Evolutionary conservation across 208 protist species (phyloP), one percentile per base, ranked within the genome.

Genomic region (Willaertia magna): DNA sequence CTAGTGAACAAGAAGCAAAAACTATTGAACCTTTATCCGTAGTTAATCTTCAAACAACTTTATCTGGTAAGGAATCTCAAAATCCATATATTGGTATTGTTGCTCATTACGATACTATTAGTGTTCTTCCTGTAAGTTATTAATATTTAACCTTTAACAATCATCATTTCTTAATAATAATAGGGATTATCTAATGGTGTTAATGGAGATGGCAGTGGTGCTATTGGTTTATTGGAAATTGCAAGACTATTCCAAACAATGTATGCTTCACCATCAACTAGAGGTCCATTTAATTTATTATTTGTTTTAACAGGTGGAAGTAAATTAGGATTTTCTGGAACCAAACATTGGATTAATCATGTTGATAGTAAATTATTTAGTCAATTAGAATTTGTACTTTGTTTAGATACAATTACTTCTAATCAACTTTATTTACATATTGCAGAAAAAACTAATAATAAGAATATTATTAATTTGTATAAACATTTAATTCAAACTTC

Each of bases 241-340:
- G 4, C 79, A 12, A 55, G 79, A 55, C n/a, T 84, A 46, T 84
- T 84, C 39, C 18, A 42, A 67, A 43, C 30, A 39, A 14, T 84
- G 4, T 74, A 84, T 34, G n/a, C 26, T 22, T 39, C 6, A 34
- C 20, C 20, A 47, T 47, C 26, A 18, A 47, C 79, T 44, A 55
- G 26, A 47, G 47, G 30, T 9, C n/a, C 12, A 42, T 52, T 74
- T 67, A 46, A 84, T 67, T 84, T 84, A 11, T 18, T 84, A 39
- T 84, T 84, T 84, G 47, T 84, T 43, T 67, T 84, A 12, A 84
- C 79, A 20, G 14, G 34, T 47, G 79, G 34, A 34, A 46, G 79
- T 39, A 59, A 39, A 84, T 84, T 84, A 7, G n/a, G n/a, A 20
- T 84, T n/a, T 84, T 1, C 26, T 40, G 79, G 79, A 39, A 20